Evolutionary conservation across 305 asterid species (phyloP).

Genomic region (Solanum hybrid): DNA sequence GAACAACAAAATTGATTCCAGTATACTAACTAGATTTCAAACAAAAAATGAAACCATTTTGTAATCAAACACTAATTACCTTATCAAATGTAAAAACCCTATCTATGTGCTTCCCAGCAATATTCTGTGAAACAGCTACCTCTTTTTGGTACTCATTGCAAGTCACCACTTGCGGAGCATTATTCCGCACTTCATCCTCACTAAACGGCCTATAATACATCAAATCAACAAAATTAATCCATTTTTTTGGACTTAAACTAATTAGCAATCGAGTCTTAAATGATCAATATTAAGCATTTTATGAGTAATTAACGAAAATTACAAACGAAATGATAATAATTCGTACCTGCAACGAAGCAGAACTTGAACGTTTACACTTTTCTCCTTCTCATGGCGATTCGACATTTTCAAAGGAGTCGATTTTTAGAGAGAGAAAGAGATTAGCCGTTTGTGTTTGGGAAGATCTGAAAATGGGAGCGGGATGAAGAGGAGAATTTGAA

Average conservation of each 20-base stretch:
- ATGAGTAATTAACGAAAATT: not conserved
- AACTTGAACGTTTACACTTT: slow-evolving; percentile 83
- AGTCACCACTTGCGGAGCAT: slow-evolving; percentile 88
- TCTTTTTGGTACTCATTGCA: slow-evolving; percentile 83
- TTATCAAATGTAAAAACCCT: slow-evolving; percentile 82
- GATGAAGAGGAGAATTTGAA: slow-evolving; percentile 2
- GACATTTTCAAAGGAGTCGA: slow-evolving; percentile 24
- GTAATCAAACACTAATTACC: slow-evolving; percentile 18
- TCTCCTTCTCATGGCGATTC: slow-evolving; percentile 63
- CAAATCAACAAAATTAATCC: not conserved
- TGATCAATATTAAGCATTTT: not conserved
- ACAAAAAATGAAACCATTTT: not conserved
- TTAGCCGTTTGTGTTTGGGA: not conserved
- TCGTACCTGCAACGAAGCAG: slow-evolving; percentile 86
- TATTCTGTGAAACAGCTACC: slow-evolving; percentile 80
- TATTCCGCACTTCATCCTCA: slow-evolving; percentile 76
- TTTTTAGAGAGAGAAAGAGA: not conserved
- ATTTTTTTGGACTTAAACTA: not conserved
- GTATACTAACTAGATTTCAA: not conserved
- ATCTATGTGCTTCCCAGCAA: slow-evolving; percentile 90
- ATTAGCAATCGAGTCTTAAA: not conserved
- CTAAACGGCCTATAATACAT: slow-evolving; percentile 61
- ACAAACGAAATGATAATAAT: not conserved
- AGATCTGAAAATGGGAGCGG: slow-evolving; percentile 12
- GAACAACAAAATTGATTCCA: not conserved